Conservation (phyloP, 2,329 filamentous ascomycete species). For the Penicillium sumatraense region DNA sequence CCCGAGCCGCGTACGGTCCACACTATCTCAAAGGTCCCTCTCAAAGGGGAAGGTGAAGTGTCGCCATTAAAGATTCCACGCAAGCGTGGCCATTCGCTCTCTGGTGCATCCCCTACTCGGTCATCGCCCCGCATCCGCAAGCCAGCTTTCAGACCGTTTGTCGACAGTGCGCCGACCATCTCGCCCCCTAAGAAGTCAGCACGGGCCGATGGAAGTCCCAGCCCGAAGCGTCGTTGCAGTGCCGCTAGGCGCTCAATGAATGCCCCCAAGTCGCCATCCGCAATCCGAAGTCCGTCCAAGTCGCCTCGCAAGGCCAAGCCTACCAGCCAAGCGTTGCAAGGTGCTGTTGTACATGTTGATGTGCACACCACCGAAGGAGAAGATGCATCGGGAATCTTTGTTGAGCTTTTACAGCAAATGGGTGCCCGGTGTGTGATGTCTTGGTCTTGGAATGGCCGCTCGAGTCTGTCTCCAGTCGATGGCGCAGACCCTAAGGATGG, state of each 20-base stretch:
- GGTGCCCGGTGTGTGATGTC: constrained; percentile 77
- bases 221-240: constrained; percentile 25
- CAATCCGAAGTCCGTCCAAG: constrained; percentile 32
- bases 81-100: constrained; percentile 58
- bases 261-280: constrained; percentile 16
- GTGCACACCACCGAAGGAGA: constrained; percentile 81
- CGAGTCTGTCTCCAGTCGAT: constrained; percentile 43
- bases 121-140: constrained; percentile 36
- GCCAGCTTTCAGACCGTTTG: constrained; percentile 26
- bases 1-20: constrained; percentile 62
- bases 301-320: constrained; percentile 30
- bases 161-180: constrained; percentile 23
- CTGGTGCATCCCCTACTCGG: constrained; percentile 45
- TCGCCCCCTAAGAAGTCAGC: constrained; percentile 36
- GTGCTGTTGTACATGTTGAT: constrained; percentile 80
- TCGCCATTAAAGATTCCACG: constrained; percentile 52
- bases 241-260: constrained; percentile 17
- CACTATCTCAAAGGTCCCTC: constrained; percentile 76
- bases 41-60: constrained; percentile 66
- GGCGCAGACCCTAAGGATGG: constrained; percentile 37
- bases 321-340: constrained; percentile 59
- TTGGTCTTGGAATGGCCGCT: constrained; percentile 75
- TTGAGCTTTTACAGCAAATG: constrained; percentile 78
- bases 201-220: constrained; percentile 21
- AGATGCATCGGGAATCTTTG: constrained; percentile 79